phyloP scores from a whole-genome alignment of 2,329 filamentous ascomycete species.

The Ascochyta clinopodiicola region DNA sequence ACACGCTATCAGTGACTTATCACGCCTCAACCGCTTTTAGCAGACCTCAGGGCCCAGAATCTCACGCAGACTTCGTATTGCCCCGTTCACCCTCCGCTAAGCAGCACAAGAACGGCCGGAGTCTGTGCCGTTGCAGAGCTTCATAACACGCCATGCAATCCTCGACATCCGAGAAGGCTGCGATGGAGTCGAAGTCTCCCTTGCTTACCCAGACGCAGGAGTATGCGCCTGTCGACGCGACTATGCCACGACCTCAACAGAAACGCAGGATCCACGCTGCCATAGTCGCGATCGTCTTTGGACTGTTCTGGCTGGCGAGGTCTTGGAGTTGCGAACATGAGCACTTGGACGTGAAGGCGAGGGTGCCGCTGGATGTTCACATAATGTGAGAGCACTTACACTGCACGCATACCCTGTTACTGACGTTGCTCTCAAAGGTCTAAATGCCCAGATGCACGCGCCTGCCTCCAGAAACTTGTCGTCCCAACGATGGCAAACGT shows the following conservation, averaged over 20 bases:
- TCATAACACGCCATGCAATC: conserved; percentile 8
- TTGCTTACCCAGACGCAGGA: conserved; percentile 34
- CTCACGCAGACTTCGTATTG: conserved; percentile 13
- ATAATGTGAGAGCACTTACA: conserved; percentile 69
- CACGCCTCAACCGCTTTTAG: conserved; percentile 14
- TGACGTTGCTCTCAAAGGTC: conserved; percentile 32
- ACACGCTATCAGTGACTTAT: conserved; percentile 12
- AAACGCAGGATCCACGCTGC: conserved; percentile 36
- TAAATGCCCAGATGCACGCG: conserved; percentile 90
- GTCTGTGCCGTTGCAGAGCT: conserved; percentile 6
- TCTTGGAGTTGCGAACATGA: conserved; percentile 37
- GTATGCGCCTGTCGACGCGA: conserved; percentile 16
- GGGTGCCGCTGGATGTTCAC: conserved; percentile 85
- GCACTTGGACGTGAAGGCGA: conserved; percentile 35
- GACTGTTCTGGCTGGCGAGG: conserved; percentile 41
- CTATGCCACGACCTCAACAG: conserved; percentile 25
- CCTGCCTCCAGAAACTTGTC: conserved; percentile 81
- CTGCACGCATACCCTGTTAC: neutral
- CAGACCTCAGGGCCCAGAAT: conserved; percentile 2
- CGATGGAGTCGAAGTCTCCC: conserved; percentile 40
- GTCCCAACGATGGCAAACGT: conserved; percentile 86
- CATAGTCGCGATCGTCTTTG: conserved; percentile 34
- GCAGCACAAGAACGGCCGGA: conserved; percentile 8
- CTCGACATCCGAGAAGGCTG: conserved; percentile 9
- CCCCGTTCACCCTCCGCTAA: conserved; percentile 1